Percentiles rank a stretch among this genome's conserved stretches.
These are phyloP conservation scores for Heteromeles arbutifolia DNA, from an alignment of 306 rosid genomes.

Conservation along the genomic window DNA sequence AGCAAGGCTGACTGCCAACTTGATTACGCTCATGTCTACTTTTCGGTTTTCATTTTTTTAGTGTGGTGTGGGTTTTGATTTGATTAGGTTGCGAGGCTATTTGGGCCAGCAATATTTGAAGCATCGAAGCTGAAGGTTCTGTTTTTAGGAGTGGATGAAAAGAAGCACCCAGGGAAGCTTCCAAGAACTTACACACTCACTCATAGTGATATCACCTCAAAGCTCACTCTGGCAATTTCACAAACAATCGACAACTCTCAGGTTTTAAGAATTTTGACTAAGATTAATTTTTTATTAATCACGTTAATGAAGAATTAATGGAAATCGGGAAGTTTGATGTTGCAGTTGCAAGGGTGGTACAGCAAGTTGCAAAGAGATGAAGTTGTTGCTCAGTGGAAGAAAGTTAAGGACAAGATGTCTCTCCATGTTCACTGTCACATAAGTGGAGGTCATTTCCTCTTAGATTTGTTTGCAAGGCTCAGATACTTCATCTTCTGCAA, in stretches of 20 bases:
- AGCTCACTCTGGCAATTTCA: constrained; percentile 80
- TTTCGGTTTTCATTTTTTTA: not conserved
- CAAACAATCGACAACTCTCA: constrained; percentile 77
- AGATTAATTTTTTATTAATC: not conserved
- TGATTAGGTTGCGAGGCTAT: constrained; percentile 72
- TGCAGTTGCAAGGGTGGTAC: constrained; percentile 96
- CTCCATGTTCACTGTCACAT: constrained; percentile 95
- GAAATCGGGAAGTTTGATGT: not conserved
- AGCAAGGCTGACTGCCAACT: too few relatives aligned
- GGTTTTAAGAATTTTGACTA: constrained; percentile 15
- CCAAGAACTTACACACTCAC: constrained; percentile 83
- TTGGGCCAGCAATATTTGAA: constrained; percentile 91
- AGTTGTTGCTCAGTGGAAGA: constrained; percentile 89
- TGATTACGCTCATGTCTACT: too few relatives aligned
- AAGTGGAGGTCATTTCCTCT: constrained; percentile 88
- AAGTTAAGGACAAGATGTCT: constrained; percentile 75
- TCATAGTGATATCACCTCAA: constrained; percentile 81
- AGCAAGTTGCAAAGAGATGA: constrained; percentile 86
- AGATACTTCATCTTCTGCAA: constrained; percentile 77
- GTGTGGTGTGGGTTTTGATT: not conserved
- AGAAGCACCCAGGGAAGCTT: constrained; percentile 82
- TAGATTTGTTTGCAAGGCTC: constrained; percentile 62
- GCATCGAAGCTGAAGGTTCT: constrained; percentile 85
- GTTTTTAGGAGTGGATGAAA: constrained; percentile 72
- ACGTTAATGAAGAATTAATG: not conserved